These are phyloP conservation scores for Boletus bicolor DNA, from an alignment of 768 basidiomycete genomes.

Conservation along the genomic window DNA sequence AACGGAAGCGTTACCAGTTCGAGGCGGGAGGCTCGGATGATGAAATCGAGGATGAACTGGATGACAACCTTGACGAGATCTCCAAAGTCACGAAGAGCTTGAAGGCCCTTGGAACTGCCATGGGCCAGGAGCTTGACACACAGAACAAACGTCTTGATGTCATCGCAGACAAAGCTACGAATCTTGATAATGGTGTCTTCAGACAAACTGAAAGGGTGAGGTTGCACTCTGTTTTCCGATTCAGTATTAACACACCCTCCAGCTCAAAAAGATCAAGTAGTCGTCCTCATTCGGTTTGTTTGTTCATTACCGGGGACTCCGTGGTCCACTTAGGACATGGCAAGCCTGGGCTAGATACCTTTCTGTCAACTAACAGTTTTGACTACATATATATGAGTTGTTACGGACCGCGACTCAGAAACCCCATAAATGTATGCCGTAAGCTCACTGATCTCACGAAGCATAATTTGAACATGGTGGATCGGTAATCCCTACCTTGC, in stretches of 20 bases:
- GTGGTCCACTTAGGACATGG: neutral
- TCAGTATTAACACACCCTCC: constrained; percentile 9
- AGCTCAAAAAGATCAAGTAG: constrained; percentile 65
- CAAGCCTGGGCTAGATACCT: constrained; percentile 19
- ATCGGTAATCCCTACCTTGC: neutral
- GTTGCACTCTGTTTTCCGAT: constrained; percentile 23
- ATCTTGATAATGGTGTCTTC: constrained; percentile 70
- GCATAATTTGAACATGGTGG: neutral
- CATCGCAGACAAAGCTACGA: constrained; percentile 75
- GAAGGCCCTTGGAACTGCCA: constrained; percentile 73
- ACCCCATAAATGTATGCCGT: neutral
- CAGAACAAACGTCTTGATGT: constrained; percentile 81
- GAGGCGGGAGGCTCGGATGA: constrained; percentile 90
- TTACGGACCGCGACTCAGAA: neutral
- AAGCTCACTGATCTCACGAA: neutral
- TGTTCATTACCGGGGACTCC: neutral
- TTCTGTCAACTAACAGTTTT: neutral
- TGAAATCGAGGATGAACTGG: constrained; percentile 91
- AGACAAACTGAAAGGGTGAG: constrained; percentile 78
- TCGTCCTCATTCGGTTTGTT: neutral
- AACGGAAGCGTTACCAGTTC: constrained; percentile 84
- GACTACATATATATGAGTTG: neutral
- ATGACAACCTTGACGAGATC: constrained; percentile 88
- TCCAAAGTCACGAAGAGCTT: constrained; percentile 71
- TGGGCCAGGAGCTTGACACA: constrained; percentile 83